Percentiles rank a stretch among this genome's conserved stretches.
phyloP scores from a whole-genome alignment of 169 alveolate genomes.

The Eimeria falciformis region DNA sequence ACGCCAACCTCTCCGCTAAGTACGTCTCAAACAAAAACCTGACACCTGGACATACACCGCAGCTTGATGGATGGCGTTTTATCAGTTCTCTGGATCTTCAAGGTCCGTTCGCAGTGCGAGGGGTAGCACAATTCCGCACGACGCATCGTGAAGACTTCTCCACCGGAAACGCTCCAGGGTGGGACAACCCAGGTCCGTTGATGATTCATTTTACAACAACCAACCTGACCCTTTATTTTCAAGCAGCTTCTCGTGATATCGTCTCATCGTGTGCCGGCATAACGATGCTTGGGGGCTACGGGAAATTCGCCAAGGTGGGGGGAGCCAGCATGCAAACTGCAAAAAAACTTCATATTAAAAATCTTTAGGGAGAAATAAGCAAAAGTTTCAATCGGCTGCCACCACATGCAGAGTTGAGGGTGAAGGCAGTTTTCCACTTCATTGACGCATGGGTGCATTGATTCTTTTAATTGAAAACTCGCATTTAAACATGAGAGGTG shows the following conservation, averaged over 20 bases:
- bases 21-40: background rate
- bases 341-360: background rate
- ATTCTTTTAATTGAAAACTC: background rate
- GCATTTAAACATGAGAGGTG: background rate
- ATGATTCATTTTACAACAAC: no score
- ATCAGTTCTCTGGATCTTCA: constrained; percentile 73
- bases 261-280: constrained; percentile 80
- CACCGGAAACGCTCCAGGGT: constrained; percentile 75
- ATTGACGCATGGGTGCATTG: constrained; percentile 84
- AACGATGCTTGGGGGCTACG: constrained; percentile 81
- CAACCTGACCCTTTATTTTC: background rate
- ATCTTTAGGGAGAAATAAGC: constrained; percentile 81
- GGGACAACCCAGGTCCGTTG: constrained; percentile 79
- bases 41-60: background rate
- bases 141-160: constrained; percentile 74
- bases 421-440: constrained; percentile 85
- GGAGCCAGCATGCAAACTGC: background rate
- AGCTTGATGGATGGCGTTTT: no score
- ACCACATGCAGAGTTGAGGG: constrained; percentile 82
- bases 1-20: constrained; percentile 55
- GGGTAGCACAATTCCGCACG: constrained; percentile 77
- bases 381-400: constrained; percentile 82
- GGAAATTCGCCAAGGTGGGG: constrained; percentile 77
- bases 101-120: constrained; percentile 69
- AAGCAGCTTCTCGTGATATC: constrained; percentile 57